These are phyloP conservation scores for Rhizophora apiculata DNA, from an alignment of 345 rosid species.

Conservation along the genomic window DNA sequence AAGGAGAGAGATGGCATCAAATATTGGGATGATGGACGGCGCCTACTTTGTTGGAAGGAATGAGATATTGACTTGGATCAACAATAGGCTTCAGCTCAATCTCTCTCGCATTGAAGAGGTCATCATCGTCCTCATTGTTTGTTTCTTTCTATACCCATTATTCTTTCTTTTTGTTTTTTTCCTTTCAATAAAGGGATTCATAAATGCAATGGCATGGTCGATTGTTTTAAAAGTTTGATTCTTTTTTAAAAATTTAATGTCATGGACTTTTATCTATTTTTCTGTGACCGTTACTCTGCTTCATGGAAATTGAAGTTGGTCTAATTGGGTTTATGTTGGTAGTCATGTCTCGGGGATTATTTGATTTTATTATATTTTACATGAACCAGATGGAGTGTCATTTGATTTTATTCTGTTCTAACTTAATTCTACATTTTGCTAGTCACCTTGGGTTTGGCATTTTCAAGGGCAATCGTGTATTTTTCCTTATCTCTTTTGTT, in stretches of 20 bases:
- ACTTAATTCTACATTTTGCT: too few relatives aligned
- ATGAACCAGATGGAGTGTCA: too few relatives aligned
- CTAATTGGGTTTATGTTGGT: too few relatives aligned
- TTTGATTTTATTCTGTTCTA: too few relatives aligned
- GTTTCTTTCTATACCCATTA: too few relatives aligned
- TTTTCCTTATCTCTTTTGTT: too few relatives aligned
- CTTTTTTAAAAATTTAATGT: too few relatives aligned
- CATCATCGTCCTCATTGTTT: neutral
- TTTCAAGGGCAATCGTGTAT: too few relatives aligned
- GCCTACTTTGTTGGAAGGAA: slow-evolving; percentile 97
- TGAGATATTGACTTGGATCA: slow-evolving; percentile 92
- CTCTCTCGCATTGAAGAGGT: slow-evolving; percentile 95
- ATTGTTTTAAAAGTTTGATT: neutral
- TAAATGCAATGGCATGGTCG: neutral
- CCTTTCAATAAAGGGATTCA: neutral
- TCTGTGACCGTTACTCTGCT: neutral
- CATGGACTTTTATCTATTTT: neutral
- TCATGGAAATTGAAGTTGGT: neutral
- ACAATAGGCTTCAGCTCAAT: slow-evolving; percentile 79
- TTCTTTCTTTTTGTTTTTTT: neutral
- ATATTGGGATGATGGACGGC: slow-evolving; percentile 96
- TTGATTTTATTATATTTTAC: too few relatives aligned
- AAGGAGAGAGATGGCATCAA: slow-evolving; percentile 50
- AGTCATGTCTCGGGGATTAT: too few relatives aligned
- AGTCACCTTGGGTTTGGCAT: too few relatives aligned